Conservation (phyloP, 2,329 filamentous ascomycete species). For the Pseudogymnoascus sp. region DNA sequence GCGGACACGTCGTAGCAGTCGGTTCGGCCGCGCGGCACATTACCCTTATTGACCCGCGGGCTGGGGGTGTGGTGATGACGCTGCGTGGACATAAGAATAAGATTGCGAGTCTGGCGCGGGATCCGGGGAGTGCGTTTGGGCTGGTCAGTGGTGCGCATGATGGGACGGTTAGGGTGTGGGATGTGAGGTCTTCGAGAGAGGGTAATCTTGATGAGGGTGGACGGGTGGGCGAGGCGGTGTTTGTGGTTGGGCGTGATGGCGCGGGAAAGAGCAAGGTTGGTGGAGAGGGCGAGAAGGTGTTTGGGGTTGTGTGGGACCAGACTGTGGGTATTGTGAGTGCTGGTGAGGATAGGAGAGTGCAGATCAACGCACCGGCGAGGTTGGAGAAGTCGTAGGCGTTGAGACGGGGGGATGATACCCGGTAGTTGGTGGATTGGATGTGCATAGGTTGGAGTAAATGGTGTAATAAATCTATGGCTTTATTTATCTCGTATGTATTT, state of each 20-base stretch:
- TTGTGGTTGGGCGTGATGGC: slow-evolving; percentile 56
- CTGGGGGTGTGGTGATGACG: slow-evolving; percentile 76
- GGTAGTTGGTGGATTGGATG: background rate
- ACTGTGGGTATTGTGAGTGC: slow-evolving; percentile 82
- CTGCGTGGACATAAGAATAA: slow-evolving; percentile 80
- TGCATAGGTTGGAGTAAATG: slow-evolving; percentile 8
- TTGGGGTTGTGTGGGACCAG: slow-evolving; percentile 77
- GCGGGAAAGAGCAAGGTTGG: slow-evolving; percentile 55
- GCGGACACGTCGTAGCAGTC: slow-evolving; percentile 47
- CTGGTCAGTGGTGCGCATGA: slow-evolving; percentile 86
- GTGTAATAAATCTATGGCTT: background rate
- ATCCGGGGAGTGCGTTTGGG: slow-evolving; percentile 61
- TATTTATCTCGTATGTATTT: slow-evolving; percentile 4
- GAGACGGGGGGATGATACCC: slow-evolving; percentile 1
- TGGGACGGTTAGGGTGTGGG: slow-evolving; percentile 89
- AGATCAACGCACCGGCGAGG: slow-evolving; percentile 63
- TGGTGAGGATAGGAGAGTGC: slow-evolving; percentile 88
- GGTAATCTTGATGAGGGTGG: slow-evolving; percentile 50
- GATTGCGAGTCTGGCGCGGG: slow-evolving; percentile 42
- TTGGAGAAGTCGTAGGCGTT: slow-evolving; percentile 4
- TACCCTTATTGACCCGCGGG: slow-evolving; percentile 84
- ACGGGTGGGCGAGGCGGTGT: slow-evolving; percentile 62
- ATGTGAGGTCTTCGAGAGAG: slow-evolving; percentile 63
- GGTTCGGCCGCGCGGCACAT: slow-evolving; percentile 82
- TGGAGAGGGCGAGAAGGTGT: slow-evolving; percentile 83